Evolutionary conservation across 164 flowering plant genomes (phyloP).

Genomic region (Malania oleifera): DNA sequence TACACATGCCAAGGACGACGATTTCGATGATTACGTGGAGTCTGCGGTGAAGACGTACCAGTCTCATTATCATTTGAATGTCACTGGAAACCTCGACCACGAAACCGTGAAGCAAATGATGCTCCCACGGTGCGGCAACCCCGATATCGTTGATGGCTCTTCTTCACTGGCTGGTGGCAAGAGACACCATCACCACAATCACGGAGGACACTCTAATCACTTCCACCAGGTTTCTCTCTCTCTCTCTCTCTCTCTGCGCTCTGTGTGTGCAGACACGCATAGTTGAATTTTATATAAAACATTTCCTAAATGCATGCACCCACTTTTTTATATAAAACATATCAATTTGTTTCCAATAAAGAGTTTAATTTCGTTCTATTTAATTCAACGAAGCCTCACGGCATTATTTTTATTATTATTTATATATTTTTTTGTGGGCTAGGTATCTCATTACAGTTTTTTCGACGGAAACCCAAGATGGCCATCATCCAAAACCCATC

Average conservation of each 20-base stretch:
- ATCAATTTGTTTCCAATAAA: no score
- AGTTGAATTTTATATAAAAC: no score
- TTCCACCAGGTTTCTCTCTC: no score
- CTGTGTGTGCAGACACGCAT: no score
- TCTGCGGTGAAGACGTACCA: slow-evolving; percentile 36
- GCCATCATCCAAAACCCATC: slow-evolving; percentile 16
- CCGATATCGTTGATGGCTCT: slow-evolving; percentile 19
- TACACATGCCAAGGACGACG: slow-evolving; percentile 8
- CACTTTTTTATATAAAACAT: no score
- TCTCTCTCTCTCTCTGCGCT: not conserved
- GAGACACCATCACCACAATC: not conserved
- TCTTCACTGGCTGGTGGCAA: slow-evolving; percentile 7
- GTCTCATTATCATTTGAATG: slow-evolving; percentile 19
- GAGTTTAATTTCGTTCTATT: no score
- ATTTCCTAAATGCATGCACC: no score
- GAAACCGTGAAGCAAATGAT: slow-evolving; percentile 21
- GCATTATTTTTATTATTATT: no score
- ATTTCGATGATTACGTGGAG: slow-evolving; percentile 30
- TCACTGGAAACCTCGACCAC: slow-evolving; percentile 29
- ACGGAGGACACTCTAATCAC: no score
- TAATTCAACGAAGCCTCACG: no score
- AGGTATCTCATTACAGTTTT: slow-evolving; percentile 16
- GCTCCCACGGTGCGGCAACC: slow-evolving; percentile 33
- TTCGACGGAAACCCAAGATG: slow-evolving; percentile 17
- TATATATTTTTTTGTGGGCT: no score